Percentiles rank a stretch among this genome's conserved stretches.
Evolutionary conservation across 441 rosid genomes (phyloP).

Genomic region (Aquilaria agallochum): DNA sequence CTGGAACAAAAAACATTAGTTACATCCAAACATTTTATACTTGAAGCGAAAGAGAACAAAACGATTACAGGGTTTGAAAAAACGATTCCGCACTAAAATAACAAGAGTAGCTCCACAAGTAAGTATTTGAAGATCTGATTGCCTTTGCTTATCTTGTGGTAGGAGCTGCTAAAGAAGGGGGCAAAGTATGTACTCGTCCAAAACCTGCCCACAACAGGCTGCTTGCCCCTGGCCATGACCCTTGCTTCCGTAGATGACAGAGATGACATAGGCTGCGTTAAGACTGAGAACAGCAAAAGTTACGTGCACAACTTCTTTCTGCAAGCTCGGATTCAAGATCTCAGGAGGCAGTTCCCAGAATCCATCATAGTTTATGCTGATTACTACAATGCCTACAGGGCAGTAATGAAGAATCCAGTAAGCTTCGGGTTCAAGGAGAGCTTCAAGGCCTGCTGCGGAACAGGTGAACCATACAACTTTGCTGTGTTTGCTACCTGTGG

Average conservation of each 20-base stretch:
- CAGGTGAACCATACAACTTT: constrained; percentile 67
- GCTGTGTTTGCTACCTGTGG: constrained; percentile 58
- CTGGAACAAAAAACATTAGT: too few species aligned
- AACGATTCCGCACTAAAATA: too few species aligned
- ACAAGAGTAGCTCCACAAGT: neutral
- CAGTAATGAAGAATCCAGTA: constrained; percentile 40
- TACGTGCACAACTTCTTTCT: constrained; percentile 47
- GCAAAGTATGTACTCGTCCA: constrained; percentile 71
- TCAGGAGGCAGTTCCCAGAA: constrained; percentile 46
- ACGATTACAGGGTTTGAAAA: too few species aligned
- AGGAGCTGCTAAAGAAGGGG: constrained; percentile 69
- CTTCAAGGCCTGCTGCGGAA: constrained; percentile 86
- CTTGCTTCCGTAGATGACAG: constrained; percentile 55
- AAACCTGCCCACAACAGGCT: constrained; percentile 74
- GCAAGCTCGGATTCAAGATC: constrained; percentile 35
- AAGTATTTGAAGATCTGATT: neutral
- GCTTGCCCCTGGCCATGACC: constrained; percentile 65
- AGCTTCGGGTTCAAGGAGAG: constrained; percentile 62
- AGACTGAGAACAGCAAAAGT: constrained; percentile 56
- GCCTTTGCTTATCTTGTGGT: constrained; percentile 24
- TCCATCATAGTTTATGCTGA: constrained; percentile 65
- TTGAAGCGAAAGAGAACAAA: too few species aligned
- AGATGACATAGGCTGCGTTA: constrained; percentile 70
- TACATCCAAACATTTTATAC: too few species aligned
- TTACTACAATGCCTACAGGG: constrained; percentile 71